Percentiles rank a stretch among this genome's conserved stretches.
phyloP scores from a whole-genome alignment of 805 yeast species.

The Ogataea philodendri region DNA sequence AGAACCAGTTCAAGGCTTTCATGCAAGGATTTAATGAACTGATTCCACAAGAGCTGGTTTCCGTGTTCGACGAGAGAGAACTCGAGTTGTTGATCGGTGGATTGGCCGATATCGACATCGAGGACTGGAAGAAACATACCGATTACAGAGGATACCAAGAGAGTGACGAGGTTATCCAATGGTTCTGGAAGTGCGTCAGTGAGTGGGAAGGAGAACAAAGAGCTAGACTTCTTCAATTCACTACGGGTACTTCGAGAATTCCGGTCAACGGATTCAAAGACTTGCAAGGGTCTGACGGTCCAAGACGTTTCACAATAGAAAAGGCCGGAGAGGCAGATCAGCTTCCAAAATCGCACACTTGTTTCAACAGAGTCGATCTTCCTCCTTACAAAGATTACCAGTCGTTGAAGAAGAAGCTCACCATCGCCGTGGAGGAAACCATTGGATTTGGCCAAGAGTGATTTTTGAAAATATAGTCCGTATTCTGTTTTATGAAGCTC shows the following conservation, averaged over 20 bases:
- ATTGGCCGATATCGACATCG: constrained; percentile 94
- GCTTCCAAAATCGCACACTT: constrained; percentile 95
- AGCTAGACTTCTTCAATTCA: constrained; percentile 91
- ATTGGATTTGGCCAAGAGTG: constrained; percentile 98
- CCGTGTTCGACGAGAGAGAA: constrained; percentile 97
- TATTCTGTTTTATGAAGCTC: neutral
- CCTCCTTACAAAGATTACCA: constrained; percentile 91
- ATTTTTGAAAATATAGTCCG: constrained; percentile 2
- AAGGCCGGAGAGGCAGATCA: constrained; percentile 94
- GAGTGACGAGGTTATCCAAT: constrained; percentile 91
- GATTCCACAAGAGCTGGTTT: constrained; percentile 94
- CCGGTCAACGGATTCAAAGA: constrained; percentile 99
- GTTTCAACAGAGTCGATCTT: constrained; percentile 97
- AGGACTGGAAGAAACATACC: constrained; percentile 98
- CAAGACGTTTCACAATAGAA: constrained; percentile 97
- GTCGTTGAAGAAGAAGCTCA: constrained; percentile 80
- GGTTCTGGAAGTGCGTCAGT: constrained; percentile 96
- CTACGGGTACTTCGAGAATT: constrained; percentile 98
- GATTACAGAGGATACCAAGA: constrained; percentile 98
- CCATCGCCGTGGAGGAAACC: constrained; percentile 97
- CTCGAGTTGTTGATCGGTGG: constrained; percentile 96
- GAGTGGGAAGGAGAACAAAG: constrained; percentile 97
- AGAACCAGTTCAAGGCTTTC: constrained; percentile 94
- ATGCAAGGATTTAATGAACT: constrained; percentile 96
- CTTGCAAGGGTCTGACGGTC: constrained; percentile 98